Evolutionary conservation across 441 rosid species (phyloP), one percentile per base, ranked within the genome.

Genomic region (Gossypium gossypioides): DNA sequence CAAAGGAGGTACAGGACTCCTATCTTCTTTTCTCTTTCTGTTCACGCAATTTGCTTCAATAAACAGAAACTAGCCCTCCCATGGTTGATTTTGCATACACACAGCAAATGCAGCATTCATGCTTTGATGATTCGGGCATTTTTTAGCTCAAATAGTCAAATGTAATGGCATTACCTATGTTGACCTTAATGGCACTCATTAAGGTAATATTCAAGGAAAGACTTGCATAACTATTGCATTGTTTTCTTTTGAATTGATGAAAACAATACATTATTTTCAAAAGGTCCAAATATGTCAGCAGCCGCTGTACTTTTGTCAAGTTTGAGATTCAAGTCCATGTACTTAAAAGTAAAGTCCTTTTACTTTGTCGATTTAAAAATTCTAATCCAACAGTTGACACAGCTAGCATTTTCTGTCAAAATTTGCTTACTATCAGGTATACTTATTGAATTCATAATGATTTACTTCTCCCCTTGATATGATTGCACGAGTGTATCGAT

Each of bases 1-100:
- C 88, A 9, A 75, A 84, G 66, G 94, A 93, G 94, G 98, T 93
- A 77, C 40, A 1, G 29, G n/a, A 7, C 10, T 32, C 65, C 2
- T 6, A 8, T 58, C 61, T 42, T 2, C 7, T 21, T 46, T 57
- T 48, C 29, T 13, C n/a, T 29, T 68, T 37, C 12, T 7, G 2
- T 64, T 16, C 16, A 29, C 16, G 5, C 1, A 50, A 67, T 50
- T 50, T 50, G 44, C 15, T 68, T 68, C 9, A 42, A 50, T 50
- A 68, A 15, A 29, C 10, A 9, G 29, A 68, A 10, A 29, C 5
- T 51, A 9, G 29, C 29, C 3, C 13, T 18, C 4, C 16, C 2
- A 2, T 62, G 13, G 51, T 62, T 18, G 51, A 37, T 62, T 37
- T 16, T 37, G 68, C 3, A 27, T 50, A 15, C 24, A 67, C 24